These are phyloP conservation scores for Didymella arachidicola DNA, from an alignment of 2,329 filamentous ascomycete species.

Conservation along the genomic window DNA sequence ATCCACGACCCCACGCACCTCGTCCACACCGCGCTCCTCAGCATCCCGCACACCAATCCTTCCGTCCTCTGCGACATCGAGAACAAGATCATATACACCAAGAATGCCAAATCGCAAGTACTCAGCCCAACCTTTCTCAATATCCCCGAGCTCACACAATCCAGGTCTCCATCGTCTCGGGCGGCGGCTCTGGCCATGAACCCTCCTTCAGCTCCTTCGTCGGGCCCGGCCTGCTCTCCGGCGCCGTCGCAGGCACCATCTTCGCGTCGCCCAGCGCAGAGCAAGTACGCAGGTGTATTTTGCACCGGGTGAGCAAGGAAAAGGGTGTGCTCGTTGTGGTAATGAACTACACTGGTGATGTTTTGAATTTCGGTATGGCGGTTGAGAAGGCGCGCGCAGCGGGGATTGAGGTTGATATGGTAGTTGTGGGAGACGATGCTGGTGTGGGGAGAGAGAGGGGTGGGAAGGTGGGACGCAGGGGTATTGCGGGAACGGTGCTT, in stretches of 20 bases:
- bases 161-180: constrained; percentile 69
- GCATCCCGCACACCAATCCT: constrained; percentile 84
- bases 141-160: too few relatives aligned
- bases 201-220: constrained; percentile 88
- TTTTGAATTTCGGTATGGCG: constrained; percentile 92
- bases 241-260: constrained; percentile 84
- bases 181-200: constrained; percentile 90
- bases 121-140: too few relatives aligned
- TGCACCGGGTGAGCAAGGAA: constrained; percentile 72
- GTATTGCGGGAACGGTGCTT: constrained; percentile 89
- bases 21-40: constrained; percentile 77
- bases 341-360: constrained; percentile 84
- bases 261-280: constrained; percentile 83
- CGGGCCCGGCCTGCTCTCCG: constrained; percentile 79
- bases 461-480: constrained; percentile 90
- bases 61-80: constrained; percentile 77
- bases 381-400: constrained; percentile 89
- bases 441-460: constrained; percentile 82
- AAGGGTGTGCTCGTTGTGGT: constrained; percentile 87
- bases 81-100: constrained; percentile 72
- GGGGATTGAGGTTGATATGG: constrained; percentile 82
- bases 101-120: constrained; percentile 62
- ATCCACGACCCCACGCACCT: constrained; percentile 83
- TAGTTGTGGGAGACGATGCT: constrained; percentile 90
- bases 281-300: constrained; percentile 80